Conservation (phyloP, 176 grass and related monocot species). For the Dactylis glomerata region DNA sequence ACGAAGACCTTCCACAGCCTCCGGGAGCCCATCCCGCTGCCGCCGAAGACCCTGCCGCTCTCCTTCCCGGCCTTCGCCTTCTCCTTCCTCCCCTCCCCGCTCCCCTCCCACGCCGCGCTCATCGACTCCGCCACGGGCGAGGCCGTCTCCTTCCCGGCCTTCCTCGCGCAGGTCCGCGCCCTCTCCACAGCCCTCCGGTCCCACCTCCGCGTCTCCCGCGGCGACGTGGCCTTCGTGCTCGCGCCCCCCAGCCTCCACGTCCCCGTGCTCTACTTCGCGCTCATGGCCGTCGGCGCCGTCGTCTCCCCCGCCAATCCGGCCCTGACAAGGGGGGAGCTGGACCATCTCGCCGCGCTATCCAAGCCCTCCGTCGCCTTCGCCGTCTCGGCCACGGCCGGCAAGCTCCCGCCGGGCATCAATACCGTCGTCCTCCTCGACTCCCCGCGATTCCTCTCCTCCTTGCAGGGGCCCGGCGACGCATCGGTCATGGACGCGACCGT, state of each 20-base stretch:
- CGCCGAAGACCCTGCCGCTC: conserved; percentile 21
- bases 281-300: conserved; percentile 46
- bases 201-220: conserved; percentile 9
- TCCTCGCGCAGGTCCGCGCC: conserved; percentile 19
- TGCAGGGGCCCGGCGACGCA: not conserved
- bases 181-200: conserved; percentile 33
- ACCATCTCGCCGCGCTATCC: conserved; percentile 36
- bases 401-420: conserved; percentile 23
- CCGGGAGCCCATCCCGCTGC: conserved; percentile 13
- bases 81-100: conserved; percentile 45
- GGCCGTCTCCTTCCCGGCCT: conserved; percentile 9
- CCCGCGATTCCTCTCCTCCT: conserved; percentile 16
- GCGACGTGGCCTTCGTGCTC: conserved; percentile 52
- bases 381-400: not conserved
- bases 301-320: conserved; percentile 51
- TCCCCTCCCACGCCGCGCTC: conserved; percentile 33
- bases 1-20: conserved; percentile 58
- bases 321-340: conserved; percentile 28
- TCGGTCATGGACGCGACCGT: not conserved
- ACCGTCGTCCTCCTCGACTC: conserved; percentile 35
- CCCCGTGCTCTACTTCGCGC: conserved; percentile 48
- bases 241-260: conserved; percentile 34
- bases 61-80: conserved; percentile 34
- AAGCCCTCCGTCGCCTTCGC: conserved; percentile 43
- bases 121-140: conserved; percentile 38